Evolutionary conservation across 164 flowering plant genomes (phyloP), one percentile per base, ranked within the genome.

Genomic region (Macadamia integrifolia): DNA sequence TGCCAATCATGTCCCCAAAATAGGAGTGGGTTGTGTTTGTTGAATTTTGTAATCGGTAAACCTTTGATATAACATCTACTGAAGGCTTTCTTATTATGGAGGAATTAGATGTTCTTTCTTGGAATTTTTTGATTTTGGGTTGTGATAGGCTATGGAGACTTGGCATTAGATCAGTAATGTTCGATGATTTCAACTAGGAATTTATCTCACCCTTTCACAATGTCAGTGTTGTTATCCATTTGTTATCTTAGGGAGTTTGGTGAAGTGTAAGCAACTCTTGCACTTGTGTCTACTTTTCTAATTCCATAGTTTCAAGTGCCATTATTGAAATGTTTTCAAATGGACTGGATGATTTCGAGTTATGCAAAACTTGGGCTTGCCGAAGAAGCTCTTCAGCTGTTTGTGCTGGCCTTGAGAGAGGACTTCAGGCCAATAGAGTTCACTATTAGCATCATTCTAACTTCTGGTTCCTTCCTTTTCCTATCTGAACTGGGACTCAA

Each of bases 261-360:
- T 71, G 49, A 81, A 65, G 77, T 92, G 95, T 79, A 81, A 75
- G 81, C 85, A 81, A 76, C 50, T 30, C 79, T 87, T 69, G 82
- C 82, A 76, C 66, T 78, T 84, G 83, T 66, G 29, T 79, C 61
- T 83, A 76, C 75, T 72, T 85, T 76, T 79, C 77, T 56, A 85
- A 89, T 68, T 62, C 85, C 61, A 76, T 87, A 73, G 80, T 89
- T 62, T 74, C 80, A 31, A 80, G 95, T 76, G 85, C 95, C 23
- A 62, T 74, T 66, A 85, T 89, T 86, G 86, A 89, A 73, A 70
- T 89, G 72, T 89, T 89, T 68, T 79, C 69, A 86, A 85, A 77
- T 89, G 91, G 84, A 77, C 74, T 87, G 77, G 80, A 77, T 89
- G 88, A 87, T 86, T 64, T 73, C 88, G 8, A 69, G 82, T 75